Evolutionary conservation across 2,329 filamentous ascomycete species (phyloP).

Genomic region (Colletotrichum paranaense): DNA sequence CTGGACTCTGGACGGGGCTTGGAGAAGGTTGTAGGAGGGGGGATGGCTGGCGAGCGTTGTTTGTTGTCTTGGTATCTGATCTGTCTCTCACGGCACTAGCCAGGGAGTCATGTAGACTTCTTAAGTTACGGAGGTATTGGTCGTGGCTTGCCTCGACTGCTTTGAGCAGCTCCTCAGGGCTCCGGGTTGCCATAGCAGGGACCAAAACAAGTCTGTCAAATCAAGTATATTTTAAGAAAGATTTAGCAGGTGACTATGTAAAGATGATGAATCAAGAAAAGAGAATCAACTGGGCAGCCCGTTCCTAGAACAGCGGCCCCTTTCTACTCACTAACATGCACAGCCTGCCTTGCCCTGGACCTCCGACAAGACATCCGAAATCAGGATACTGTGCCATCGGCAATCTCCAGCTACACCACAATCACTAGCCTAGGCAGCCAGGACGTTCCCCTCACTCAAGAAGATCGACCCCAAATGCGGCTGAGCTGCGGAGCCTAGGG

Average conservation of each 20-base stretch:
- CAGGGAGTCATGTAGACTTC: constrained; percentile 44
- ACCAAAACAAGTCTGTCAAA: neutral
- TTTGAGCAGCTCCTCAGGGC: constrained; percentile 47
- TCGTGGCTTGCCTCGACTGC: constrained; percentile 48
- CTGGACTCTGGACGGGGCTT: constrained; percentile 29
- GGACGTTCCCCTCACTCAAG: neutral
- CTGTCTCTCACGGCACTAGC: constrained; percentile 21
- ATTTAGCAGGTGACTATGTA: neutral
- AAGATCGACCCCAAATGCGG: constrained; percentile 16
- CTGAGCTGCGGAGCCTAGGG: constrained; percentile 14
- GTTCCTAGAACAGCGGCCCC: neutral
- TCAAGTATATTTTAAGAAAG: neutral
- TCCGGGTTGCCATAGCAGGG: constrained; percentile 36
- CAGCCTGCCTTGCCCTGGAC: neutral
- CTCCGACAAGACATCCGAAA: neutral
- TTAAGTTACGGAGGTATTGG: constrained; percentile 46
- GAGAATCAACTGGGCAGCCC: neutral
- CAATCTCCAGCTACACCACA: neutral
- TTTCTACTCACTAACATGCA: constrained; percentile 5
- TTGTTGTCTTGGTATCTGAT: constrained; percentile 4
- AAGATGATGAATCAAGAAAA: neutral
- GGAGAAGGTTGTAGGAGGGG: constrained; percentile 55
- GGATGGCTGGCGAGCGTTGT: constrained; percentile 52
- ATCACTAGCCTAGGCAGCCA: constrained; percentile 26
- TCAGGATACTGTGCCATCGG: neutral